Evolutionary conservation across 805 yeast genomes (phyloP).

Genomic region (Ogataea angusta): DNA sequence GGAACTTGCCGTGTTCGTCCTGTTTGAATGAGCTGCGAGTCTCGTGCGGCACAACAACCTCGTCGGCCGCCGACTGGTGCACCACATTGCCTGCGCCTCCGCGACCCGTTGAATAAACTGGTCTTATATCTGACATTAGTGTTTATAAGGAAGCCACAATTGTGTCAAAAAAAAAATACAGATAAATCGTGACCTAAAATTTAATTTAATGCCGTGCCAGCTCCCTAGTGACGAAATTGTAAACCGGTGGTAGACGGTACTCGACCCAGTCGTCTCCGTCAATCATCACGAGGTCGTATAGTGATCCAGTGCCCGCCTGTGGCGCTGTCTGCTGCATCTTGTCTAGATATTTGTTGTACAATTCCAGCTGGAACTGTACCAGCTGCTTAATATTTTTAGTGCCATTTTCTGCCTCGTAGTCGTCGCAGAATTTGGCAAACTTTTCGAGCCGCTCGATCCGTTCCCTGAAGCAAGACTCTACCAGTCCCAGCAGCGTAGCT

Average conservation of each 20-base stretch:
- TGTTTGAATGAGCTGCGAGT: conserved; percentile 22
- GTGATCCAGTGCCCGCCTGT: conserved; percentile 10
- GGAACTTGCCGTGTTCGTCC: conserved; percentile 33
- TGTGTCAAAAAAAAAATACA: conserved; percentile 6
- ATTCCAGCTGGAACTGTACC: conserved; percentile 18
- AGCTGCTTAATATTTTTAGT: conserved; percentile 17
- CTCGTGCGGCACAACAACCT: conserved; percentile 20
- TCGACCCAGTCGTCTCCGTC: conserved; percentile 22
- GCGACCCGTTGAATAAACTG: conserved; percentile 33
- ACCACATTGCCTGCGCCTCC: conserved; percentile 37
- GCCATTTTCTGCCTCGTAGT: conserved; percentile 19
- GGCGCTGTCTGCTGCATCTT: not conserved
- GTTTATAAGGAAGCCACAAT: not conserved
- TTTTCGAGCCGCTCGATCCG: conserved; percentile 10
- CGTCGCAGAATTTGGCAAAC: conserved; percentile 15
- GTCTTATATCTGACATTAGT: conserved; percentile 18
- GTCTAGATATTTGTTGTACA: conserved; percentile 12
- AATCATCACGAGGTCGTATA: conserved; percentile 16
- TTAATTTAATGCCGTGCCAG: conserved; percentile 5
- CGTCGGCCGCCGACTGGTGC: conserved; percentile 21
- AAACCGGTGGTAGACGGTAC: conserved; percentile 24
- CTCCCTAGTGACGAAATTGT: conserved; percentile 18
- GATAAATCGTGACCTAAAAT: not conserved
- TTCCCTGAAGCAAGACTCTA: conserved; percentile 12
- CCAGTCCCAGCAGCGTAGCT: conserved; percentile 10